Percentiles rank a stretch among this genome's conserved stretches.
phyloP scores from a whole-genome alignment of 306 rosid species.

The Neltuma alba region DNA sequence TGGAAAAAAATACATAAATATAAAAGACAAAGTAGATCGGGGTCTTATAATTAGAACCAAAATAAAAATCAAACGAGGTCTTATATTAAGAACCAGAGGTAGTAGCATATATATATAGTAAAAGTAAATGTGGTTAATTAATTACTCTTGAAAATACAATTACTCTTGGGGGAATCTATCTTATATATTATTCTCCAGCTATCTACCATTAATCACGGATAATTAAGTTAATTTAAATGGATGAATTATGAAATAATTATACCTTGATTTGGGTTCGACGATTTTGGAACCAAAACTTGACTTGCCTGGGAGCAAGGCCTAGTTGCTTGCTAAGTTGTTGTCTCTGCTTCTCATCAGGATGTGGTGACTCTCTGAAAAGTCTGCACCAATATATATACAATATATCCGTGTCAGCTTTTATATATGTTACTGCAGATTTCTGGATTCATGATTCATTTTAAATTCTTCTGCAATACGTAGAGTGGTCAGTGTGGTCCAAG shows the following conservation, averaged over 20 bases:
- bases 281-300: constrained; percentile 99
- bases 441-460: background rate
- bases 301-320: constrained; percentile 94
- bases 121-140: background rate
- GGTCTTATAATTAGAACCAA: too few relatives aligned
- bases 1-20: too few relatives aligned
- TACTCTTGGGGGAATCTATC: background rate
- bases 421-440: background rate
- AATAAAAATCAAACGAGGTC: too few relatives aligned
- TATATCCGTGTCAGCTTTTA: background rate
- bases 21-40: too few relatives aligned
- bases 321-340: constrained; percentile 86
- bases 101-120: too few relatives aligned
- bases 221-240: background rate
- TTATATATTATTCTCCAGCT: background rate
- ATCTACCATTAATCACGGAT: too few relatives aligned
- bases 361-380: constrained; percentile 92
- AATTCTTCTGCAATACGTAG: background rate
- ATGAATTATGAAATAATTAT: background rate
- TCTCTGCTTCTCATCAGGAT: constrained; percentile 97
- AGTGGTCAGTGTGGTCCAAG: background rate
- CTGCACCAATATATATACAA: constrained; percentile 51
- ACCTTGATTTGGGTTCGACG: constrained; percentile 99
- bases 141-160: background rate
- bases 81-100: too few relatives aligned